phyloP scores from a whole-genome alignment of 2,329 filamentous ascomycete species.

The Trichoderma sp. region DNA sequence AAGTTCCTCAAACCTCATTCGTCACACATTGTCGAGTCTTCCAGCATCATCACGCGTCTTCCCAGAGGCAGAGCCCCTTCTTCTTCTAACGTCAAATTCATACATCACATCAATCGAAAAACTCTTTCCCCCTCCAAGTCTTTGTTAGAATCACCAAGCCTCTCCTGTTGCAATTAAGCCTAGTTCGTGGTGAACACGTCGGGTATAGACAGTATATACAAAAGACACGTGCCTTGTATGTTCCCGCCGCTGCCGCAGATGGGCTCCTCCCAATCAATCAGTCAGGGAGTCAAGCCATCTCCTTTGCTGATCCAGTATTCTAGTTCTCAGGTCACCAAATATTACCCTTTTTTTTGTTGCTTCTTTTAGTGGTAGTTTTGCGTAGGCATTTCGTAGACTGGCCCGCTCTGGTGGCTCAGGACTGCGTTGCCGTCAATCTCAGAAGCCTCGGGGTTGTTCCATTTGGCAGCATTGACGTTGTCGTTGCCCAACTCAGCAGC shows the following conservation, averaged over 20 bases:
- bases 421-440: constrained; percentile 43
- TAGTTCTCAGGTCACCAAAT: not conserved
- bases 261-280: not conserved
- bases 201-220: constrained; percentile 23
- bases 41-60: not conserved
- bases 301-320: not conserved
- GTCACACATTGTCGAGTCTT: constrained; percentile 10
- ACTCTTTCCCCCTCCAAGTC: not conserved
- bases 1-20: not conserved
- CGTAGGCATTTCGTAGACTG: constrained; percentile 47
- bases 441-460: constrained; percentile 39
- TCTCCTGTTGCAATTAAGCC: constrained; percentile 1
- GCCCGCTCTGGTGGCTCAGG: constrained; percentile 36
- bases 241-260: not conserved
- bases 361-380: constrained; percentile 38
- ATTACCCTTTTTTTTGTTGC: not conserved
- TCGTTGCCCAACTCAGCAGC: constrained; percentile 38
- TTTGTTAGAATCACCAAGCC: not conserved
- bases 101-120: not conserved
- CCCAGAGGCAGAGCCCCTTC: not conserved
- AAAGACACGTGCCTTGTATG: constrained; percentile 21
- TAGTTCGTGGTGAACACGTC: not conserved
- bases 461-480: constrained; percentile 33
- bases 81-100: constrained; percentile 3
- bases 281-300: not conserved